Evolutionary conservation across 2,329 filamentous ascomycete species (phyloP), one percentile per base, ranked within the genome.

Genomic region (Colletotrichum coccodes): DNA sequence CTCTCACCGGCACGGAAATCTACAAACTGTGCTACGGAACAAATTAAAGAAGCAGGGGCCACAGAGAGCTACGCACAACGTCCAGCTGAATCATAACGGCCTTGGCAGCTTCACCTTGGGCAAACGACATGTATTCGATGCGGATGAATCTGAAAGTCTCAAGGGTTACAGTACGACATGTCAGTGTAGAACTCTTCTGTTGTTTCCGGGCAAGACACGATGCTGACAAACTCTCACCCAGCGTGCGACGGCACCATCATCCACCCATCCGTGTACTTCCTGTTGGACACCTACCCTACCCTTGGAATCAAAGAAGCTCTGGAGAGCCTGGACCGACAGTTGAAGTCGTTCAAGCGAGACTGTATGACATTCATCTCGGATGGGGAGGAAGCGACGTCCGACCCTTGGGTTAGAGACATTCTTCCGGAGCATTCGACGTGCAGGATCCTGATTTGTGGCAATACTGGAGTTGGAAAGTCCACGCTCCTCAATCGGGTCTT

Each of bases 401-500:
- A 50, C n/a, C 65, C 34, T 18, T 58, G 38, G 46, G 26, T 23
- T 6, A 23, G 32, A 4, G 54, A 62, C 3, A 47, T 64, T 21
- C 46, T 69, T 1, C 57, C 64, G 7, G 18, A 26, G 5, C 38
- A 36, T 6, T 54, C 58, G 14, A 62, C 23, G 6, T 66, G 58
- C 26, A 46, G 75, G 9, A 74, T 76, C 18, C 70, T 76, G 6
- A 73, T 76, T 1, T 76, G 74, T 38, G 74, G 75, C 28, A 73
- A 73, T 30, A 73, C 75, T 14, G 72, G 74, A 1, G 75, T 76
- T 11, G 74, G 75, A 3, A 76, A 76, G 52, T 76, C 73, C 3
- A 76, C 74, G 0, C 64, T 76, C 14, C 72, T 76, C 4, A 76
- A 76, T 38, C 72, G 71, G 21, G 72, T 76, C 3, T 76, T 76